phyloP scores from a whole-genome alignment of 805 yeast species.

The Clavispora phyllophila region DNA sequence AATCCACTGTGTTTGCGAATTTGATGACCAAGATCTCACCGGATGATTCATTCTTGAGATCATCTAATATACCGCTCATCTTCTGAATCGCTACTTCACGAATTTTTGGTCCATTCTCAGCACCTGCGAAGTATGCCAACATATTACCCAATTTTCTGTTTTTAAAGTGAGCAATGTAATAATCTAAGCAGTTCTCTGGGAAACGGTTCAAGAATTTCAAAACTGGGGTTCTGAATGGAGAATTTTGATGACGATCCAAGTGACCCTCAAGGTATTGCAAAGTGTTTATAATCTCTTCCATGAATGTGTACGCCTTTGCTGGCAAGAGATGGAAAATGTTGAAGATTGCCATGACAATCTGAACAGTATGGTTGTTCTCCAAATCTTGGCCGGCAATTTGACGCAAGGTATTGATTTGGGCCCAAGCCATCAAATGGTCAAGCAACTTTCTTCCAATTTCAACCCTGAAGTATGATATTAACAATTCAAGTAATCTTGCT shows the following conservation, averaged over 20 bases:
- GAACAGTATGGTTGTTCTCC: conserved; percentile 73
- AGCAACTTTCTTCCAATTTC: conserved; percentile 91
- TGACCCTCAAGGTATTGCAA: conserved; percentile 75
- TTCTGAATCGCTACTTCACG: conserved; percentile 52
- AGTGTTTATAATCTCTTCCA: conserved; percentile 79
- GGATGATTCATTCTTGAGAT: conserved; percentile 44
- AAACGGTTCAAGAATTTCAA: conserved; percentile 83
- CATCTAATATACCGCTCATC: conserved; percentile 43
- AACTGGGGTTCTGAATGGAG: conserved; percentile 90
- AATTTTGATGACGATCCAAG: conserved; percentile 74
- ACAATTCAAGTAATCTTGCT: conserved; percentile 76
- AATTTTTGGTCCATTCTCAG: conserved; percentile 51
- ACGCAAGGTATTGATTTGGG: conserved; percentile 73
- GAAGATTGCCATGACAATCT: conserved; percentile 82
- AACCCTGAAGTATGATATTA: conserved; percentile 91
- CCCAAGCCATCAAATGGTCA: conserved; percentile 95
- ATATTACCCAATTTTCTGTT: conserved; percentile 61
- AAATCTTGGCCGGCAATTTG: conserved; percentile 76
- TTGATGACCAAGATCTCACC: conserved; percentile 55
- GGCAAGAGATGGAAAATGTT: conserved; percentile 91
- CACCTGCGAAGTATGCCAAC: conserved; percentile 59
- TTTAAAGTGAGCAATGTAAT: conserved; percentile 61
- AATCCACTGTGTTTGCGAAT: conserved; percentile 69
- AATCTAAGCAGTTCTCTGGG: conserved; percentile 66
- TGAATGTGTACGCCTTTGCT: conserved; percentile 83